These are phyloP conservation scores for Pestalotiopsis sp. DNA, from an alignment of 2,329 filamentous ascomycete species.

Conservation along the genomic window DNA sequence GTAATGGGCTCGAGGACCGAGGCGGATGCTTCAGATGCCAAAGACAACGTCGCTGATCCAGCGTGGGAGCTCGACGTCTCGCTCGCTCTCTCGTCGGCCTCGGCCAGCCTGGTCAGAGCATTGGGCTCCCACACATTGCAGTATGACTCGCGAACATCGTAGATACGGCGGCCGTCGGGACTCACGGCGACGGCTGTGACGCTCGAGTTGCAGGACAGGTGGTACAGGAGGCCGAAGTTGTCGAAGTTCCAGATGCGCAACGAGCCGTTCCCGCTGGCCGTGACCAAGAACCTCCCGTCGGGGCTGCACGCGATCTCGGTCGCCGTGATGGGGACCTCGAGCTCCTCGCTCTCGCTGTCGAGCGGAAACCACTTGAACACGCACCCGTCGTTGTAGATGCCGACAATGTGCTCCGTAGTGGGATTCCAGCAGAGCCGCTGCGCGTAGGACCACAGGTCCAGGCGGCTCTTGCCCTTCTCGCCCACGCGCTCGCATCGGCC, in stretches of 20 bases:
- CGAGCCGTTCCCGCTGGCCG: neutral
- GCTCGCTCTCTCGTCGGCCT: neutral
- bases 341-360: neutral
- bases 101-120: neutral
- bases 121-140: neutral
- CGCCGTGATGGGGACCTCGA: neutral
- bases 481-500: neutral
- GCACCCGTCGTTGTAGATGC: neutral
- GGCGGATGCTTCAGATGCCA: neutral
- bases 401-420: neutral
- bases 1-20: neutral
- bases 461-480: neutral
- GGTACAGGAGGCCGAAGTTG: neutral
- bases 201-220: neutral
- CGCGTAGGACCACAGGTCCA: neutral
- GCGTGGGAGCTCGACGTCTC: neutral
- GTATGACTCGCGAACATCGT: neutral
- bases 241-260: neutral
- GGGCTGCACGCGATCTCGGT: neutral
- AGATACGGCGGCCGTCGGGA: neutral
- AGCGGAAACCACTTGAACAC: neutral
- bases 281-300: neutral
- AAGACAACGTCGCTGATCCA: neutral
- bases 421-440: too few species aligned
- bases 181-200: neutral